phyloP scores from a whole-genome alignment of 2,329 filamentous ascomycete species.

The Stagonosporopsis tanaceti region DNA sequence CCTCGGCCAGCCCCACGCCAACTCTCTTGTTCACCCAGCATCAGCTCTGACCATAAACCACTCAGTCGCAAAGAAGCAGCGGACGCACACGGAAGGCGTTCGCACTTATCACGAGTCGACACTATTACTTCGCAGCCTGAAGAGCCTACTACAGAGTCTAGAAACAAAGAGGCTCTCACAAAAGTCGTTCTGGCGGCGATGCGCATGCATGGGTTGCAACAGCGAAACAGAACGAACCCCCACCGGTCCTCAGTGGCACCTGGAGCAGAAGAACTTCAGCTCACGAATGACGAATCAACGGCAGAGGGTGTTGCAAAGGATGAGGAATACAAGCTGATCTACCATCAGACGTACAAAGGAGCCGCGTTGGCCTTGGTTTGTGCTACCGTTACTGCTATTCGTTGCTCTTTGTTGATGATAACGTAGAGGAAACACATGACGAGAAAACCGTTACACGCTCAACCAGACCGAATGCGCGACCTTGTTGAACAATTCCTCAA shows the following conservation, averaged over 20 bases:
- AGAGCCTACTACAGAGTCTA: conserved; percentile 46
- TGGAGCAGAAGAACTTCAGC: conserved; percentile 25
- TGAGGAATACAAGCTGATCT: conserved; percentile 62
- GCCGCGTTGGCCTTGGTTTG: conserved; percentile 57
- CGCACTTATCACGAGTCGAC: conserved; percentile 46
- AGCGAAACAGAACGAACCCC: conserved; percentile 49
- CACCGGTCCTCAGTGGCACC: conserved; percentile 34
- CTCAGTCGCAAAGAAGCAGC: conserved; percentile 40
- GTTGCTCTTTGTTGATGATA: neutral
- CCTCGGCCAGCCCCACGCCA: conserved; percentile 36
- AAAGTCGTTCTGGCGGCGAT: conserved; percentile 62
- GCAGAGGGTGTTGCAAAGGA: conserved; percentile 50
- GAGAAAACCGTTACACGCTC: conserved; percentile 46
- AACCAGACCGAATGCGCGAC: conserved; percentile 56
- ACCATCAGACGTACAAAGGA: conserved; percentile 61
- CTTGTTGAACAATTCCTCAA: conserved; percentile 57
- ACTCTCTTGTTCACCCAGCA: conserved; percentile 44
- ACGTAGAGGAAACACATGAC: conserved; percentile 51
- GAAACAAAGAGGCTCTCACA: conserved; percentile 61
- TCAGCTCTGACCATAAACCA: conserved; percentile 43
- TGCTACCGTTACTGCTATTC: neutral
- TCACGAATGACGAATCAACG: conserved; percentile 22
- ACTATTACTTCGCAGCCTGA: conserved; percentile 40
- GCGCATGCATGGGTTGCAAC: conserved; percentile 60
- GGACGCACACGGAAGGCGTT: conserved; percentile 40